Evolutionary conservation across 169 alveolate genomes (phyloP).

Genomic region (Plasmodium sp.): DNA sequence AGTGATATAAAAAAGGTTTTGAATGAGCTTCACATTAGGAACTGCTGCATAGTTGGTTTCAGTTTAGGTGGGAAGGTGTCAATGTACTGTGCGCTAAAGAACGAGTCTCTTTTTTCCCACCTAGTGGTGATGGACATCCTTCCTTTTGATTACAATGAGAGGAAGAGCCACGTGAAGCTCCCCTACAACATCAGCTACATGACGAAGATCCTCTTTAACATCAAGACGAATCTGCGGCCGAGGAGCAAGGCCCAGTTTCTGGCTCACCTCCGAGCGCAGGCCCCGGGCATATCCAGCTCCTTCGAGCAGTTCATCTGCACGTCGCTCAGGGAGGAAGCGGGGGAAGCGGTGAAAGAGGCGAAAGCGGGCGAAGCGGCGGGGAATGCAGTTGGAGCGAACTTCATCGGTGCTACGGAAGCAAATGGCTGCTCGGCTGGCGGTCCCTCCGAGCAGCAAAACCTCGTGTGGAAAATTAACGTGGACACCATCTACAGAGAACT

Average conservation of each 20-base stretch:
- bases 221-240: slow-evolving; percentile 35
- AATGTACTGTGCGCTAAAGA: slow-evolving; percentile 67
- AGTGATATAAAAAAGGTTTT: slow-evolving; percentile 47
- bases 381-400: not conserved
- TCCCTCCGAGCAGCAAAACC: not conserved
- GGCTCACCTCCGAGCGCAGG: not conserved
- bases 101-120: slow-evolving; percentile 24
- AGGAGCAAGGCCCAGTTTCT: slow-evolving; percentile 22
- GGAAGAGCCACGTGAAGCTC: not conserved
- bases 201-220: slow-evolving; percentile 15
- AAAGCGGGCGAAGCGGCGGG: no score
- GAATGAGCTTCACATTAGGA: slow-evolving; percentile 16
- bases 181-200: slow-evolving; percentile 37
- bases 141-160: slow-evolving; percentile 40
- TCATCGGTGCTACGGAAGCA: not conserved
- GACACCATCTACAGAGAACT: slow-evolving; percentile 49
- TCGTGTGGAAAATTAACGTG: slow-evolving; percentile 69
- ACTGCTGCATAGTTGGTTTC: slow-evolving; percentile 66
- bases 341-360: not conserved
- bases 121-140: slow-evolving; percentile 64
- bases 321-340: slow-evolving; percentile 30
- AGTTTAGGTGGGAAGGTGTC: slow-evolving; percentile 72
- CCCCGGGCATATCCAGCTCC: slow-evolving; percentile 38
- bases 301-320: slow-evolving; percentile 55
- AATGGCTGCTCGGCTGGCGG: not conserved